Evolutionary conservation across 192 early-diverging fungal species (phyloP).

Genomic region (Rhizoclosmatium sp.): DNA sequence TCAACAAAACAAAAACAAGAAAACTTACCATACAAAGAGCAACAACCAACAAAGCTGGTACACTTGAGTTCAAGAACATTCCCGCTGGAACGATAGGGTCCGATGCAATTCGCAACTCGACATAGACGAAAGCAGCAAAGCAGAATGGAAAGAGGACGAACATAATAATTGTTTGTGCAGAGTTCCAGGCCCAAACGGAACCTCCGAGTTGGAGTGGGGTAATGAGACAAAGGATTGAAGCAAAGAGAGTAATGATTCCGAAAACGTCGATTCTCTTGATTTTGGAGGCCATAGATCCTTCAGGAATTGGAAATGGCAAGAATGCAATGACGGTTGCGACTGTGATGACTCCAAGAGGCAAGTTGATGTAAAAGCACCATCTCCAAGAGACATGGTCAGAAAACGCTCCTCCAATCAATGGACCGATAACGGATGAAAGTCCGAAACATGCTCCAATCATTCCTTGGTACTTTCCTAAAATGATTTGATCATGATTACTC

Average conservation of each 20-base stretch:
- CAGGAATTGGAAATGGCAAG: constrained; percentile 65
- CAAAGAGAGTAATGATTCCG: constrained; percentile 63
- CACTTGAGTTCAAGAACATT: constrained; percentile 64
- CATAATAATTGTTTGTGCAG: constrained; percentile 66
- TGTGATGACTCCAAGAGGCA: constrained; percentile 79
- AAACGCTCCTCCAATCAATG: constrained; percentile 86
- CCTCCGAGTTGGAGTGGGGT: constrained; percentile 82
- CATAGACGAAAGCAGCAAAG: constrained; percentile 55
- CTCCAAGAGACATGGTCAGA: constrained; percentile 61
- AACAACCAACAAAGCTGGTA: constrained; percentile 41
- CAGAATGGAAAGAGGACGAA: constrained; percentile 48
- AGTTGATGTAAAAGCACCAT: constrained; percentile 82
- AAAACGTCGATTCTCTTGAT: constrained; percentile 72
- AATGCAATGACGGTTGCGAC: constrained; percentile 62
- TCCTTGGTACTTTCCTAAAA: constrained; percentile 52
- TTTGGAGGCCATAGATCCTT: constrained; percentile 64
- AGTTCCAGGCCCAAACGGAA: constrained; percentile 67
- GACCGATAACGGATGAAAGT: constrained; percentile 80
- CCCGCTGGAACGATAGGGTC: constrained; percentile 79
- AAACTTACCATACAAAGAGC: constrained; percentile 45
- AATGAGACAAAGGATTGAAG: constrained; percentile 65
- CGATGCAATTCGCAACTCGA: constrained; percentile 70
- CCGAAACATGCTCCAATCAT: constrained; percentile 71
- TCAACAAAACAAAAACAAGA: too few species aligned
- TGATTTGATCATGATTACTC: constrained; percentile 64